These are phyloP conservation scores for Geotrichum bryndzae DNA, from an alignment of 1,139 yeast species.

Conservation along the genomic window DNA sequence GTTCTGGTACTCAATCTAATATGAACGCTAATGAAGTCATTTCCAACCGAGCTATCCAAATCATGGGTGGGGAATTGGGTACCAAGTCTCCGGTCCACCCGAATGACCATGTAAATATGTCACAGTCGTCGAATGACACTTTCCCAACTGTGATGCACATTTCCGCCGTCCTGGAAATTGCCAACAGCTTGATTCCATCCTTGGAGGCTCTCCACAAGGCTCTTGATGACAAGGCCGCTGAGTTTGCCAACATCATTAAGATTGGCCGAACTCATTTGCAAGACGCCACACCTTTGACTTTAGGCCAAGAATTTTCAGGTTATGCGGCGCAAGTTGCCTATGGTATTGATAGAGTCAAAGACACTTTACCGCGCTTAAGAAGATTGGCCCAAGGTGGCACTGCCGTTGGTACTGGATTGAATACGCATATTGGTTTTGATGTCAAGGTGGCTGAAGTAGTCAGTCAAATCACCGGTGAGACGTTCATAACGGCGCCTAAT, in stretches of 20 bases:
- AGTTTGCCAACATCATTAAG: conserved; percentile 82
- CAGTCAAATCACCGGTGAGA: conserved; percentile 74
- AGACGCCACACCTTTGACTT: conserved; percentile 95
- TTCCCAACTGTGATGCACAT: conserved; percentile 99
- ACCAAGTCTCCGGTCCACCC: conserved; percentile 94
- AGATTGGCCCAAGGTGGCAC: conserved; percentile 98
- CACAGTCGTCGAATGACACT: conserved; percentile 96
- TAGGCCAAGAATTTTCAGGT: conserved; percentile 97
- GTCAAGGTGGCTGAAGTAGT: conserved; percentile 74
- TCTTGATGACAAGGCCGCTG: conserved; percentile 66
- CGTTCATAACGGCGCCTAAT: conserved; percentile 92
- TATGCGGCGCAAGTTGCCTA: conserved; percentile 87
- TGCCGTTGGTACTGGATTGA: conserved; percentile 97
- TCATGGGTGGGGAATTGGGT: conserved; percentile 86
- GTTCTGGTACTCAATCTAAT: conserved; percentile 96
- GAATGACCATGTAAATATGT: conserved; percentile 96
- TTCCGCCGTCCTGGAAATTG: conserved; percentile 91
- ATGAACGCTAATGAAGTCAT: conserved; percentile 99
- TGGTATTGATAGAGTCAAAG: conserved; percentile 82
- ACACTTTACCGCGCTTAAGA: conserved; percentile 65
- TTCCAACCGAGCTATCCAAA: conserved; percentile 94
- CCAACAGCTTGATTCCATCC: conserved; percentile 68
- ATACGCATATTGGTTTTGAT: conserved; percentile 87
- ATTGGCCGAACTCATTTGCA: conserved; percentile 98
- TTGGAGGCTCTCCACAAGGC: conserved; percentile 70